Conservation (phyloP, 371 early-diverging fungal genomes). For the Mucor circinelloides region DNA sequence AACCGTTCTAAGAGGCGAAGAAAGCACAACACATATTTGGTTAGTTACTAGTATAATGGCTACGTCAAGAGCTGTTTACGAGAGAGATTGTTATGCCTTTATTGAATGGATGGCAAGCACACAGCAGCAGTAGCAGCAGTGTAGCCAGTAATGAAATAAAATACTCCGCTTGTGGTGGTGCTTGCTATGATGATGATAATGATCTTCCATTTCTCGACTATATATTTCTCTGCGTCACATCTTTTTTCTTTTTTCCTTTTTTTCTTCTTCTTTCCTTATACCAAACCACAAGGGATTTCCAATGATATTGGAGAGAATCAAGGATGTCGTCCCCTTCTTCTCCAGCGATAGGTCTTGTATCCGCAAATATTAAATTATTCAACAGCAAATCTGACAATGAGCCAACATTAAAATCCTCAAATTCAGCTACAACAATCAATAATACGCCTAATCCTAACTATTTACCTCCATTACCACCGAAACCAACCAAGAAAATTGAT, state of each 20-base stretch:
- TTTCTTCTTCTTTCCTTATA: not conserved
- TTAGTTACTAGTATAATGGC: slow-evolving; percentile 5
- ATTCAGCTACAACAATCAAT: not conserved
- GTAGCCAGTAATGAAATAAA: not conserved
- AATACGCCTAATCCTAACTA: not conserved
- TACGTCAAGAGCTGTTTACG: not conserved
- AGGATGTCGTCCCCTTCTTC: slow-evolving; percentile 26
- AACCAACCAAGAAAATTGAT: slow-evolving; percentile 14
- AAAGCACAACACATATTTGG: slow-evolving; percentile 7
- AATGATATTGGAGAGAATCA: slow-evolving; percentile 15
- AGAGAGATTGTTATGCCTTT: slow-evolving; percentile 3
- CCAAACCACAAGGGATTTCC: slow-evolving; percentile 2
- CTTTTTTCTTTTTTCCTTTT: not conserved
- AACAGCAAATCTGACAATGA: slow-evolving; percentile 28
- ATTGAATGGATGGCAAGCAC: slow-evolving; percentile 8
- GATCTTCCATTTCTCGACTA: not conserved
- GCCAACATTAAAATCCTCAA: not conserved
- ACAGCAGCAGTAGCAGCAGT: not conserved
- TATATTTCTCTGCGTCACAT: not conserved
- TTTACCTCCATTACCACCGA: slow-evolving; percentile 17
- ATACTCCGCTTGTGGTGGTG: not conserved
- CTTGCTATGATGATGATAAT: not conserved
- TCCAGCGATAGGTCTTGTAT: slow-evolving; percentile 23
- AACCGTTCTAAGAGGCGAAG: slow-evolving; percentile 5
- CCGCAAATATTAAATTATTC: slow-evolving; percentile 29